phyloP scores from a whole-genome alignment of 1,284 basidiomycete species.

The Naganishia cerealis region DNA sequence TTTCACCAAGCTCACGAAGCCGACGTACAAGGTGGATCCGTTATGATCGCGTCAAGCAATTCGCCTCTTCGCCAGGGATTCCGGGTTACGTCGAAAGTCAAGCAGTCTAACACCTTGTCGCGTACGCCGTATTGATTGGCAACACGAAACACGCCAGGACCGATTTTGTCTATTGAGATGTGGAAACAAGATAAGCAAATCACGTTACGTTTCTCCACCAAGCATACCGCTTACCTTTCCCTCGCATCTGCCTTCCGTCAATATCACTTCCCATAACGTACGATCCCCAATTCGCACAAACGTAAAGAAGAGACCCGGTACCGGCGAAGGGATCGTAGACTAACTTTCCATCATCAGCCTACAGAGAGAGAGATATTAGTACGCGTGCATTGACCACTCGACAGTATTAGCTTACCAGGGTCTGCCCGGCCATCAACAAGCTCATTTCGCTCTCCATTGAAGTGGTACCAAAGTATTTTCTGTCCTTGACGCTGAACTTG shows the following conservation, averaged over 20 bases:
- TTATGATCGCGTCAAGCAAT: conserved; percentile 90
- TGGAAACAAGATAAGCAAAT: conserved; percentile 38
- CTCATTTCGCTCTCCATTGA: conserved; percentile 97
- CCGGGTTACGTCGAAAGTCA: conserved; percentile 84
- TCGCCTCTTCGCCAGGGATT: conserved; percentile 85
- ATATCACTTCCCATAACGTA: conserved; percentile 90
- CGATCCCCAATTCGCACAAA: conserved; percentile 81
- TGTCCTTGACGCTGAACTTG: conserved; percentile 83
- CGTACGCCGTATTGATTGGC: conserved; percentile 82
- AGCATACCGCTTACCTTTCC: conserved; percentile 61
- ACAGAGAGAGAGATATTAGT: background rate
- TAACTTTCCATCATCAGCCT: conserved; percentile 83
- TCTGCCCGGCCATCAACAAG: conserved; percentile 92
- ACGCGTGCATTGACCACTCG: background rate
- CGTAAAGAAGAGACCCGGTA: conserved; percentile 92
- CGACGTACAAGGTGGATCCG: conserved; percentile 82
- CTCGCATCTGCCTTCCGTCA: conserved; percentile 93
- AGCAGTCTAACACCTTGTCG: conserved; percentile 74
- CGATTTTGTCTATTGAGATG: conserved; percentile 50
- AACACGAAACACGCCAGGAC: conserved; percentile 72
- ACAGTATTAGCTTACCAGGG: conserved; percentile 61
- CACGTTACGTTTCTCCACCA: too few relatives aligned
- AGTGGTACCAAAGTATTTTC: conserved; percentile 90
- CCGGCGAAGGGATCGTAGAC: conserved; percentile 97
- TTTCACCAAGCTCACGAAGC: background rate